Percentiles rank a stretch among this genome's conserved stretches.
Conservation (phyloP, 306 rosid species). For the Astragalus glycyphyllos region DNA sequence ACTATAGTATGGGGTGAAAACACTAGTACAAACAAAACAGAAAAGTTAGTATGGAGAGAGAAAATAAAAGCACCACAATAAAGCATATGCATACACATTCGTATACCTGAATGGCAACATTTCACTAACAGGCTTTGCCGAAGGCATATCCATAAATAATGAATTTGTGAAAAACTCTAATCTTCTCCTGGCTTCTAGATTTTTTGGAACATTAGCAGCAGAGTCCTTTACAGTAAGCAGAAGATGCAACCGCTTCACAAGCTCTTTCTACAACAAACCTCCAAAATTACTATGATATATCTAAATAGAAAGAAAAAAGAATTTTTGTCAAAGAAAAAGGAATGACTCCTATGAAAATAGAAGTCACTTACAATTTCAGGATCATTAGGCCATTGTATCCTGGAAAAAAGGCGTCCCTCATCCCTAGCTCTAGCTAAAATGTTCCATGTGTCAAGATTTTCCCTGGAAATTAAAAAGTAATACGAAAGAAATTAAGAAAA, state of each 20-base stretch:
- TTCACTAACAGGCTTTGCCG: conserved; percentile 93
- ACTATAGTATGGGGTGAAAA: conserved; percentile 98
- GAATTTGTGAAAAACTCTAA: conserved; percentile 92
- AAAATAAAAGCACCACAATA: conserved; percentile 18
- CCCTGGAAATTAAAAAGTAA: conserved; percentile 57
- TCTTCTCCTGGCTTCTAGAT: conserved; percentile 98
- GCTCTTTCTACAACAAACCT: conserved; percentile 69
- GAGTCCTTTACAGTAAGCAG: conserved; percentile 95
- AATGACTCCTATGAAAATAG: not conserved
- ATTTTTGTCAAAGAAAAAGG: not conserved
- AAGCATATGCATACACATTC: conserved; percentile 39
- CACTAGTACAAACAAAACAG: conserved; percentile 59
- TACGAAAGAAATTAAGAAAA: not conserved
- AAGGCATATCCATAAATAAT: conserved; percentile 94
- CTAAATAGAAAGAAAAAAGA: not conserved
- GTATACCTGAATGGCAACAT: conserved; percentile 84
- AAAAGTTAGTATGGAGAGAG: conserved; percentile 24
- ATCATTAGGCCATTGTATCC: conserved; percentile 85
- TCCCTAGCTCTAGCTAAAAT: conserved; percentile 87
- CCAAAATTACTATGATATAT: not conserved
- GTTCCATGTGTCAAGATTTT: conserved; percentile 92
- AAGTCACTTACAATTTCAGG: conserved; percentile 74
- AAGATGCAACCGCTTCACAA: conserved; percentile 90
- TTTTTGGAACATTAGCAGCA: conserved; percentile 90
- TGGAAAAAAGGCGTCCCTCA: conserved; percentile 80